Conservation (phyloP, 2,329 filamentous ascomycete species). For the Aspergillus quadrilineatus region DNA sequence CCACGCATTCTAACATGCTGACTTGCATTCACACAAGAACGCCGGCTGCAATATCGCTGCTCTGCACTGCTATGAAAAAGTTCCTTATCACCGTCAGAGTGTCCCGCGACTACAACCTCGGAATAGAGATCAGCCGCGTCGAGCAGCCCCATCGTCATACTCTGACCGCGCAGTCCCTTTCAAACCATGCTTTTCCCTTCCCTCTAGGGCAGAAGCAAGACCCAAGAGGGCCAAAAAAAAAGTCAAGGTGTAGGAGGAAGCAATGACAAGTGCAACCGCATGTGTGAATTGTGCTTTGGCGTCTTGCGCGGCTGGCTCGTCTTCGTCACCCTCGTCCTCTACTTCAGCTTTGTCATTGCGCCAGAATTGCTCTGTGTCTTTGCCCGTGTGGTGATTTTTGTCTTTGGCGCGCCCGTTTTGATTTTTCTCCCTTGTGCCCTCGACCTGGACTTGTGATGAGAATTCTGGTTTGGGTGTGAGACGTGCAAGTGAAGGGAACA, state of each 20-base stretch:
- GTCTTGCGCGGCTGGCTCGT: not conserved
- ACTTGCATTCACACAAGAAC: not conserved
- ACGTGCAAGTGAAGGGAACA: not conserved
- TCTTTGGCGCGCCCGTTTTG: not conserved
- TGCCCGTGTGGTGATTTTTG: not conserved
- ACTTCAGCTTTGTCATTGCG: not conserved
- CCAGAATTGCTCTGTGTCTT: not conserved
- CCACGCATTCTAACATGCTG: too few species aligned
- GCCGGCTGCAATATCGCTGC: not conserved
- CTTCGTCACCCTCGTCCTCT: not conserved
- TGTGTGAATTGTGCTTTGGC: not conserved
- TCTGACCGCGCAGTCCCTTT: not conserved
- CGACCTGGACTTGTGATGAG: not conserved
- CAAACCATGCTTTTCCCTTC: conserved; percentile 1
- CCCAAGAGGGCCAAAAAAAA: not conserved
- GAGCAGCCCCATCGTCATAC: not conserved
- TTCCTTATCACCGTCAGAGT: not conserved
- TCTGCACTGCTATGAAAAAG: conserved; percentile 1
- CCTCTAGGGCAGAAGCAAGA: not conserved
- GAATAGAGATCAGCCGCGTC: not conserved
- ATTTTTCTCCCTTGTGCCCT: not conserved
- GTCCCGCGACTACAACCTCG: not conserved
- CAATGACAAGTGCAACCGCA: not conserved
- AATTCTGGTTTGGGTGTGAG: not conserved
- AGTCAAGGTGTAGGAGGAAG: not conserved